Evolutionary conservation across 2,329 filamentous ascomycete genomes (phyloP).

Genomic region (Penicillium sp.): DNA sequence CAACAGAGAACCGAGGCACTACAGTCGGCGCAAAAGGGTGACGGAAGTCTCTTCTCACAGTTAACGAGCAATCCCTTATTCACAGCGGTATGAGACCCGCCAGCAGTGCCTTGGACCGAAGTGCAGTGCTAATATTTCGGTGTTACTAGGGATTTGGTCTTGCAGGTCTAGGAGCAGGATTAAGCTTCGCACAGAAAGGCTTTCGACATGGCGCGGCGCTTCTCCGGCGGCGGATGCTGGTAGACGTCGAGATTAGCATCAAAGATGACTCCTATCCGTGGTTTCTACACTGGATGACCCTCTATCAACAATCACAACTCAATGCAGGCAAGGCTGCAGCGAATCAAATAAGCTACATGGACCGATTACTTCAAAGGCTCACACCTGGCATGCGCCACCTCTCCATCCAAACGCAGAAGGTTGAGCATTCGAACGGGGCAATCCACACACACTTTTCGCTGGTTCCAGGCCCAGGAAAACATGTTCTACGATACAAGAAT

Average conservation of each 20-base stretch:
- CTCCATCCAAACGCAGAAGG: conserved; percentile 63
- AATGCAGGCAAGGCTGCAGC: conserved; percentile 51
- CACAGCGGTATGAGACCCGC: conserved; percentile 43
- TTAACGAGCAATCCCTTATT: conserved; percentile 51
- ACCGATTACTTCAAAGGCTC: conserved; percentile 56
- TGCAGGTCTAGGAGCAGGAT: conserved; percentile 77
- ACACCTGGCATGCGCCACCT: conserved; percentile 63
- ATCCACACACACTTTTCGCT: conserved; percentile 79
- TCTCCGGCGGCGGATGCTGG: conserved; percentile 79
- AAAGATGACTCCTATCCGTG: conserved; percentile 91
- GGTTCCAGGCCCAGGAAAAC: conserved; percentile 85
- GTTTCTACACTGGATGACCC: conserved; percentile 91
- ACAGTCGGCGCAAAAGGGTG: conserved; percentile 30
- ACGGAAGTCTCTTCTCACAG: conserved; percentile 46
- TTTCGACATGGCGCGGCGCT: conserved; percentile 69
- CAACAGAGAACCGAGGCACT: conserved; percentile 37
- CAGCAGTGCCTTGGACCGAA: not conserved
- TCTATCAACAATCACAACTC: conserved; percentile 67
- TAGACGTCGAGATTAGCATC: conserved; percentile 93
- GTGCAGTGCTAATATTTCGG: conserved; percentile 1
- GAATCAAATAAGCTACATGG: conserved; percentile 46
- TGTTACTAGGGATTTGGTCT: conserved; percentile 72
- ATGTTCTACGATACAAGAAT: conserved; percentile 81
- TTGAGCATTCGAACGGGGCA: conserved; percentile 63
- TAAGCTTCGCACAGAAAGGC: conserved; percentile 77